Evolutionary conservation across 1,284 basidiomycete genomes (phyloP).

Genomic region (Xerocomus subilludens): DNA sequence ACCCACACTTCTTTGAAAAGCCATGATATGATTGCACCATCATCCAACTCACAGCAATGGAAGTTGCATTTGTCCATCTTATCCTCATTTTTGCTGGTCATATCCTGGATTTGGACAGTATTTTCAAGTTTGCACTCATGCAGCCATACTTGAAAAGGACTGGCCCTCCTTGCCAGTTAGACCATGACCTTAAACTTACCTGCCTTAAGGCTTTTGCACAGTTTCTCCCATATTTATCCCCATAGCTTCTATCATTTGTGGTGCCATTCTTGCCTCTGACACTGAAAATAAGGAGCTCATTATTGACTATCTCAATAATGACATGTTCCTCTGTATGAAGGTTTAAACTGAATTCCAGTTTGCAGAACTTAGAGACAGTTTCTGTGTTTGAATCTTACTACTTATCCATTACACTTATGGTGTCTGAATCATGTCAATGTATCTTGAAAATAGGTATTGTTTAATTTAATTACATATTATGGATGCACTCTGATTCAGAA

Average conservation of each 20-base stretch:
- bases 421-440: too few relatives aligned
- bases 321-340: conserved; percentile 12
- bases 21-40: conserved; percentile 12
- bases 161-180: not conserved
- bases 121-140: conserved; percentile 16
- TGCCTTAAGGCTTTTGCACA: not conserved
- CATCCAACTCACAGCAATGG: not conserved
- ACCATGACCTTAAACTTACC: not conserved
- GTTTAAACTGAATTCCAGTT: too few relatives aligned
- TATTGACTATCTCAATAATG: not conserved
- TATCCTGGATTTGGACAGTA: not conserved
- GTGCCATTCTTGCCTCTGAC: conserved; percentile 7
- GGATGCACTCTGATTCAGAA: too few relatives aligned
- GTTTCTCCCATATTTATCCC: conserved; percentile 3
- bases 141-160: not conserved
- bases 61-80: not conserved
- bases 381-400: too few relatives aligned
- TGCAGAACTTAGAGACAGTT: too few relatives aligned
- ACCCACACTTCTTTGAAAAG: not conserved
- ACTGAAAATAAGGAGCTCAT: not conserved
- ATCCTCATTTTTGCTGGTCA: conserved; percentile 13
- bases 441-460: too few relatives aligned
- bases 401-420: too few relatives aligned
- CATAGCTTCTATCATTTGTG: conserved; percentile 8
- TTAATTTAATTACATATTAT: too few relatives aligned